Base-by-base conservation (phyloP, 139 green algal species). In the Picochlorum sp. region DNA sequence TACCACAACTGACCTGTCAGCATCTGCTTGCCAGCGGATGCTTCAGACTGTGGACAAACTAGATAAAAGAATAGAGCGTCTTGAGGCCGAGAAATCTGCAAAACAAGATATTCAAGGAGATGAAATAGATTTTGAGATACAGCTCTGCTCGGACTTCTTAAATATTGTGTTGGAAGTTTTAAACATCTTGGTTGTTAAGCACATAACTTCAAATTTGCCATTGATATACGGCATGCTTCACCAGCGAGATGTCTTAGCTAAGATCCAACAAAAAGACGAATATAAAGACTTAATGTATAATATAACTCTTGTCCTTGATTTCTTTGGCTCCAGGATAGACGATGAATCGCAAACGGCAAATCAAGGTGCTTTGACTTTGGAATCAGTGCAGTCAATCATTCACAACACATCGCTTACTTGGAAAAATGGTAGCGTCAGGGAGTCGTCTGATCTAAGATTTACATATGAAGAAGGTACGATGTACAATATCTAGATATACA, bases 171-270 rank as follows among this genome's bases (percentile, higher is more conserved):
- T 95, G 45, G 87, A 94, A 60, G 75, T 94, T 43, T 79, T 95
- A 52, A 92, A 94, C 67, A 60, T 63, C 55, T 80, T 91, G 20
- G 59, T 95, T 30, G 76, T 64, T 3, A 69, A 71, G 55, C 65
- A 68, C 2, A 59, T 89, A 51, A 55, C 63, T 1, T 33, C 55
- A 0, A 86, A 74, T 51, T 55, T 50, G 4, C 56, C 83, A 57
- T 67, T 95, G 22, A 71, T 96, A n/a, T 96, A 96, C 53, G 83
- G 86, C 5, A 65, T 95, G 79, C 70, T 96, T 68, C 85, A 95
- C 57, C 70, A 73, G 28, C 69, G 80, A 53, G 70, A 69, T 14
- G 13, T 50, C n/a, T 29, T 37, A 22, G 25, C 41, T 18, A 64
- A 72, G 18, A 76, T 89, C 31, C 43, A 40, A 35, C 32, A 59